Base-by-base conservation (phyloP, 352 stramenopile genomes). In the Globisporangium mamillatum region DNA sequence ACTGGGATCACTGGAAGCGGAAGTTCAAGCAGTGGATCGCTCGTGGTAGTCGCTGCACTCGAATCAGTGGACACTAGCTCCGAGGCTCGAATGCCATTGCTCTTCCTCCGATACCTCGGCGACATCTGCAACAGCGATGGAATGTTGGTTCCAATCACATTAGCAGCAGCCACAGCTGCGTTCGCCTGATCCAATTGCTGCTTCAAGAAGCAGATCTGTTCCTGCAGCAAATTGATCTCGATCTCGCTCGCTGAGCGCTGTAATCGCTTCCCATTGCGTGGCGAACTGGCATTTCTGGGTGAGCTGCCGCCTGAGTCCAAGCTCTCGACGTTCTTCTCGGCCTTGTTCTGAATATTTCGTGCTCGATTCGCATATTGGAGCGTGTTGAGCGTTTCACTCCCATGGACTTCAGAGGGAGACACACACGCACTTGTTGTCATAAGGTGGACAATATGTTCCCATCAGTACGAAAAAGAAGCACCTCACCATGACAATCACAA, bases 261-360 rank as follows among this genome's bases (percentile, higher is more conserved):
- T 24, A 70, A 8, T 2, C 63, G 18, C 12, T 60, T 66, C 7
- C 52, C 61, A 25, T 54, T 74, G 1, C 58, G 57, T 46, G 67
- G 63, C 12, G 66, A 73, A 8, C 56, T 44, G 1, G 29, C 27
- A 38, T 50, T 74, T 1, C 52, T 46, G 2, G 57, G 64, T 5
- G 71, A 64, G 5, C 53, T 50, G 2, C 46, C 48, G 20, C 36
- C 50, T 12, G 32, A 4, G 8, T 44, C 44, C 6, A 76, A 3
- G 6, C 70, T 73, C 60, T 92, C 74, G 8, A 88, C 60, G 60
- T 89, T 91, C 60, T 89, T 88, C 36, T 83, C 75, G 0, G 75
- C 80, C 59, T 91, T 92, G 75, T 93, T 94, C 55, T 92, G 81
- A 60, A 93, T 93, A 61, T 82, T 89, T 1, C 82, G 73, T 9